These are phyloP conservation scores for Russula sp. DNA, from an alignment of 768 basidiomycete genomes.

Conservation along the genomic window DNA sequence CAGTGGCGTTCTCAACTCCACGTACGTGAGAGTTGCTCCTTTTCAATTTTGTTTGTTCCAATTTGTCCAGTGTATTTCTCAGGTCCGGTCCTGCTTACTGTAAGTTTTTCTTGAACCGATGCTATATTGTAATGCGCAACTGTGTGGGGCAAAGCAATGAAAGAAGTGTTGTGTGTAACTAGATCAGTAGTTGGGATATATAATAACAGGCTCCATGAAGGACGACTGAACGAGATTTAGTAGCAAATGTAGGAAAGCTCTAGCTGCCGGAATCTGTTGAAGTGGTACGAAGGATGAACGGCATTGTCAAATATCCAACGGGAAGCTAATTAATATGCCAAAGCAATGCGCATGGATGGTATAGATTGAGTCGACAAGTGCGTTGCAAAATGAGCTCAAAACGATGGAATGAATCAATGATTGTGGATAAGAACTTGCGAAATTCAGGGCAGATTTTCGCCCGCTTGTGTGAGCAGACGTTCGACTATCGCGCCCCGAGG, in stretches of 20 bases:
- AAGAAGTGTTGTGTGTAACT: slow-evolving; percentile 3
- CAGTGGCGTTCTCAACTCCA: slow-evolving; percentile 6
- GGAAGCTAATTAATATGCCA: slow-evolving; percentile 17
- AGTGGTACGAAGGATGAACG: slow-evolving; percentile 1
- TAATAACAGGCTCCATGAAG: slow-evolving; percentile 10
- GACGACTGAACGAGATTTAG: background rate
- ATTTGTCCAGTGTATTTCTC: slow-evolving; percentile 11
- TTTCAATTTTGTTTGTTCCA: slow-evolving; percentile 14
- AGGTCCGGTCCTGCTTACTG: background rate
- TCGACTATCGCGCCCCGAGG: slow-evolving; percentile 42
- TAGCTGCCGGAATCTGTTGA: slow-evolving; percentile 4
- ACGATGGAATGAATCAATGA: slow-evolving; percentile 6
- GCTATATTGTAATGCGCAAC: slow-evolving; percentile 18
- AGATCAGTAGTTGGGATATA: slow-evolving; percentile 16
- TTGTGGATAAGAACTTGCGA: background rate
- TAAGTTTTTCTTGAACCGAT: background rate
- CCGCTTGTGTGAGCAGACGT: slow-evolving; percentile 39
- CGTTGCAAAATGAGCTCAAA: slow-evolving; percentile 8
- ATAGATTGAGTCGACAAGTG: slow-evolving; percentile 14
- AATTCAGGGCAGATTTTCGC: slow-evolving; percentile 13
- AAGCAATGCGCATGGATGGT: slow-evolving; percentile 11
- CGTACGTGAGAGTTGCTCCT: background rate
- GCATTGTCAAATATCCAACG: slow-evolving; percentile 15
- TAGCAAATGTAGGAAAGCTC: slow-evolving; percentile 11
- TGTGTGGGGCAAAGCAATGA: slow-evolving; percentile 13